Evolutionary conservation across 805 yeast genomes (phyloP).

Genomic region (Hanseniaspora hatyaiensis): DNA sequence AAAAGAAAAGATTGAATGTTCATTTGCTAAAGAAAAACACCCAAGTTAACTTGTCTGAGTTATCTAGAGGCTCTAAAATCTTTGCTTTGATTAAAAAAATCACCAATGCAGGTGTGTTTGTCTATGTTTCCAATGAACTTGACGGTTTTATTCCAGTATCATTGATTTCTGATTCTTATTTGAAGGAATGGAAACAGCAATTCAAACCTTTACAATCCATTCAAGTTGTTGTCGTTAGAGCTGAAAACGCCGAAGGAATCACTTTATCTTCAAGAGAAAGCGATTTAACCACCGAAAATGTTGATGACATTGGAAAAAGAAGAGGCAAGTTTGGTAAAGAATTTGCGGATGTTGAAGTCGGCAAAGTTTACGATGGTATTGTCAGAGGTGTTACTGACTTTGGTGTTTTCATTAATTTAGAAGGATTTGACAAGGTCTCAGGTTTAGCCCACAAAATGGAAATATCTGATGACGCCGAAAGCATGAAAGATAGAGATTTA

Average conservation of each 20-base stretch:
- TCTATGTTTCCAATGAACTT: slow-evolving; percentile 57
- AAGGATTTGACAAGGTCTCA: slow-evolving; percentile 58
- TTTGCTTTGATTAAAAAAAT: slow-evolving; percentile 72
- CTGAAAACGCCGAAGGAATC: slow-evolving; percentile 52
- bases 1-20: slow-evolving; percentile 41
- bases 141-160: slow-evolving; percentile 71
- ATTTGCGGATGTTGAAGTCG: slow-evolving; percentile 57
- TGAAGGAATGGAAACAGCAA: slow-evolving; percentile 79
- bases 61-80: slow-evolving; percentile 59
- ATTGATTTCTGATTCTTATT: slow-evolving; percentile 67
- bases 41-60: slow-evolving; percentile 39
- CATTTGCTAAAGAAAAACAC: slow-evolving; percentile 44
- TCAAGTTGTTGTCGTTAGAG: slow-evolving; percentile 55
- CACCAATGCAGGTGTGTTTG: slow-evolving; percentile 64
- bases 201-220: slow-evolving; percentile 63
- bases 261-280: slow-evolving; percentile 71
- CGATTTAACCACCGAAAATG: slow-evolving; percentile 59
- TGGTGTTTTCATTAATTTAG: slow-evolving; percentile 81
- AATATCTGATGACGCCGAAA: slow-evolving; percentile 51
- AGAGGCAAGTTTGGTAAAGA: slow-evolving; percentile 37
- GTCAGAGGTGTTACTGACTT: slow-evolving; percentile 69
- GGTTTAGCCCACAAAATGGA: slow-evolving; percentile 84
- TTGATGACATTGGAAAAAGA: slow-evolving; percentile 2
- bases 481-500: slow-evolving; percentile 40
- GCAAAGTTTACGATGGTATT: slow-evolving; percentile 64